A percentile compares a stretch with the other conserved stretches of the same genome.
These are phyloP conservation scores for Clitopilus hobsonii DNA, from an alignment of 768 basidiomycete genomes.

Conservation along the genomic window DNA sequence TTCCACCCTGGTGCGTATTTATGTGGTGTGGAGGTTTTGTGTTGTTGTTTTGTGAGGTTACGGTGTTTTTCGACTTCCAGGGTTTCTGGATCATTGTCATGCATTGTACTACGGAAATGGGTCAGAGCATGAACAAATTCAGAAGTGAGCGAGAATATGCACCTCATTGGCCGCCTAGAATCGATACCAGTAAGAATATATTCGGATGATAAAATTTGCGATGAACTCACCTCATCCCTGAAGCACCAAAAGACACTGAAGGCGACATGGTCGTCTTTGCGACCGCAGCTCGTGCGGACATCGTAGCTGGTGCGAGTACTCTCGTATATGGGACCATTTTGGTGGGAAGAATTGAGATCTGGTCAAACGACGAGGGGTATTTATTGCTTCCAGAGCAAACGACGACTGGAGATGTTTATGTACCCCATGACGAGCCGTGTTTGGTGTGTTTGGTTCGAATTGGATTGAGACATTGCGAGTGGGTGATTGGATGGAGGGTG, in stretches of 20 bases:
- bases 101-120: slow-evolving; percentile 41
- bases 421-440: too few relatives aligned
- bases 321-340: background rate
- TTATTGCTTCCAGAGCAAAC: background rate
- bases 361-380: background rate
- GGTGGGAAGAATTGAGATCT: background rate
- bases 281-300: background rate
- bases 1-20: slow-evolving; percentile 68
- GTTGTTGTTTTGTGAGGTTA: slow-evolving; percentile 39
- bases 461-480: background rate
- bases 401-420: background rate
- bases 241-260: background rate
- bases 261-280: background rate
- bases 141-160: background rate
- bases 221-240: background rate
- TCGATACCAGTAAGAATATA: background rate
- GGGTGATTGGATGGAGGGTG: background rate
- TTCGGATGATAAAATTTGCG: background rate
- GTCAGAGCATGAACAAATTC: too few relatives aligned
- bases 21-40: slow-evolving; percentile 44
- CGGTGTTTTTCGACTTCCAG: slow-evolving; percentile 50
- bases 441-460: background rate
- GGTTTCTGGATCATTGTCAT: slow-evolving; percentile 53
- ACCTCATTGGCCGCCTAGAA: background rate
- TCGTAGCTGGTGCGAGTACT: background rate